phyloP scores from a whole-genome alignment of 2,329 filamentous ascomycete species.

The Colletotrichum noveboracense region DNA sequence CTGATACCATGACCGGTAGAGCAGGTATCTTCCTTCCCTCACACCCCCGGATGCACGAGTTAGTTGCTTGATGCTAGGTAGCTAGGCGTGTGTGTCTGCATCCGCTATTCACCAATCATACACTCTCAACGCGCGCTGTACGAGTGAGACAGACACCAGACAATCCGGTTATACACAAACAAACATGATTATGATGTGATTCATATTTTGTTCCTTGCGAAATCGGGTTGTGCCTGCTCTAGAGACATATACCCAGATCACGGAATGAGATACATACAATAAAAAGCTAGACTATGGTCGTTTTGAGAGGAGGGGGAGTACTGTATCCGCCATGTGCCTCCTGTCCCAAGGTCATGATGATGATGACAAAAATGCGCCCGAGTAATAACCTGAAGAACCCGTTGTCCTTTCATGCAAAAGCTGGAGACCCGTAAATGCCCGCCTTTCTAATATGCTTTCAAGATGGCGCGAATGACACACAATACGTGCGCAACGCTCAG shows the following conservation, averaged over 20 bases:
- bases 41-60: not conserved
- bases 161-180: not conserved
- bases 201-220: not conserved
- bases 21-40: not conserved
- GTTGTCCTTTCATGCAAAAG: not conserved
- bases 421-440: not conserved
- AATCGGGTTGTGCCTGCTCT: not conserved
- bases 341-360: not conserved
- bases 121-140: not conserved
- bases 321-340: conserved; percentile 21
- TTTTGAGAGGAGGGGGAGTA: conserved; percentile 17
- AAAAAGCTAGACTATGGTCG: not conserved
- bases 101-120: not conserved
- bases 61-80: not conserved
- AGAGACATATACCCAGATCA: not conserved
- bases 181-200: not conserved
- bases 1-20: not conserved
- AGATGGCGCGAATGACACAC: not conserved
- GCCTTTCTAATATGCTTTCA: conserved; percentile 12
- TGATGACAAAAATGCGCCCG: not conserved
- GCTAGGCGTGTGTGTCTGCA: not conserved
- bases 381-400: not conserved
- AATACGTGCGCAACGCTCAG: not conserved
- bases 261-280: not conserved
- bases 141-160: not conserved